Percentiles rank a stretch among this genome's conserved stretches.
Conservation (phyloP, 139 green algal species). For the Picochlorum costavermella region DNA sequence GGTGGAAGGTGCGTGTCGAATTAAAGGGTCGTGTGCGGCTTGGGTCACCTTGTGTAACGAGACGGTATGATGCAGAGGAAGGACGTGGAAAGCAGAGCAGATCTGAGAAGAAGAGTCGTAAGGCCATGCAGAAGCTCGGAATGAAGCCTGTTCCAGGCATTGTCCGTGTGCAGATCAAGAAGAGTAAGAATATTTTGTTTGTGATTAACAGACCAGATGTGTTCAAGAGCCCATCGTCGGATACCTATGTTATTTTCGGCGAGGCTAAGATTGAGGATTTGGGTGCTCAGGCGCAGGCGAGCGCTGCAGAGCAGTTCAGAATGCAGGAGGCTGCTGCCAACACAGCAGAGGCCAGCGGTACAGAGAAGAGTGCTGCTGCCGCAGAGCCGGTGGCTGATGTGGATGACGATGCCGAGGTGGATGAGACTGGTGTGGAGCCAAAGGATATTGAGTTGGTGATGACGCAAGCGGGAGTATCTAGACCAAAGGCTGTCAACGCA, state of each 20-base stretch:
- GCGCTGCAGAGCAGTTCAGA: constrained; percentile 81
- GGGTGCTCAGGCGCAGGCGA: constrained; percentile 63
- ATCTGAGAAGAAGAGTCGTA: constrained; percentile 96
- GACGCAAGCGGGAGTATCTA: constrained; percentile 84
- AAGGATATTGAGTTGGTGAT: constrained; percentile 99
- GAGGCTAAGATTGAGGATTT: constrained; percentile 99
- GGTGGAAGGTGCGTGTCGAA: constrained; percentile 5
- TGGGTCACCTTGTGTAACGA: no score
- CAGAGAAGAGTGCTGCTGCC: constrained; percentile 4
- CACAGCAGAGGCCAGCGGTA: constrained; percentile 7
- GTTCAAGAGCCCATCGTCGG: constrained; percentile 89
- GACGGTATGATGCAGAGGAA: constrained; percentile 22
- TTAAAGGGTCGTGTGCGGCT: not conserved
- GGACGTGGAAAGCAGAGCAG: constrained; percentile 84
- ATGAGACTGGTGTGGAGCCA: constrained; percentile 87
- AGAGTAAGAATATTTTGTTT: constrained; percentile 96
- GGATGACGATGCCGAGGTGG: constrained; percentile 81
- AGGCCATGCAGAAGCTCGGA: constrained; percentile 98
- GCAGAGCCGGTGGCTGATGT: constrained; percentile 45
- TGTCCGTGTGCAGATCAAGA: constrained; percentile 91
- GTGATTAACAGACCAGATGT: constrained; percentile 95
- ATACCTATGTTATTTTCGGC: constrained; percentile 99
- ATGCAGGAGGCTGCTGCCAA: constrained; percentile 18
- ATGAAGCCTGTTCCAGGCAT: constrained; percentile 95
- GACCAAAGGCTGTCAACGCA: constrained; percentile 84